Evolutionary conservation across 2,329 filamentous ascomycete species (phyloP).

Genomic region (Shiraia sp.): DNA sequence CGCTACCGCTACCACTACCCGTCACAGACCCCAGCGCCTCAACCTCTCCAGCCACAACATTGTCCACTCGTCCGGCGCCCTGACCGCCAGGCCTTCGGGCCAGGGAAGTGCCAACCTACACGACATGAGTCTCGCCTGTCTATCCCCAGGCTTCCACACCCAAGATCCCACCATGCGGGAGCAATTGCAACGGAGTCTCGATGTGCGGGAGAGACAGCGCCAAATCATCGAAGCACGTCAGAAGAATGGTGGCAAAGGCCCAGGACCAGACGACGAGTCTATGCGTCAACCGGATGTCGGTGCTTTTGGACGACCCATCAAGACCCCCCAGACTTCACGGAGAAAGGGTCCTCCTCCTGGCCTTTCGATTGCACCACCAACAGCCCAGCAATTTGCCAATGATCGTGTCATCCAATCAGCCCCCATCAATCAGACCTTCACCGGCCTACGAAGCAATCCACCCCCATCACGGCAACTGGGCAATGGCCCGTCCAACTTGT

Average conservation of each 20-base stretch:
- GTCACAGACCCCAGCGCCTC: conserved; percentile 75
- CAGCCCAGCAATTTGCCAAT: conserved; percentile 86
- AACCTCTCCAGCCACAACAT: conserved; percentile 67
- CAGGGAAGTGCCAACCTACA: conserved; percentile 79
- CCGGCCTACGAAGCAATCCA: conserved; percentile 69
- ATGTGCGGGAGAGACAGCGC: conserved; percentile 89
- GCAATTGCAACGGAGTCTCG: conserved; percentile 90
- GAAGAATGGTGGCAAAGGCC: conserved; percentile 67
- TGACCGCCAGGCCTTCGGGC: conserved; percentile 69
- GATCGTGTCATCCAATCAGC: conserved; percentile 97
- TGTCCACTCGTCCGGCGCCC: conserved; percentile 48
- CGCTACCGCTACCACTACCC: no score
- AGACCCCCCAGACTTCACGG: conserved; percentile 73
- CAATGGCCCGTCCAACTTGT: conserved; percentile 81
- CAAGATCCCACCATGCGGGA: conserved; percentile 97
- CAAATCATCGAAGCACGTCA: conserved; percentile 94
- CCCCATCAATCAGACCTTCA: conserved; percentile 92
- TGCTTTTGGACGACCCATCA: conserved; percentile 53
- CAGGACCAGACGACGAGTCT: conserved; percentile 32
- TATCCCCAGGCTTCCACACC: conserved; percentile 94
- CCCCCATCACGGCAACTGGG: conserved; percentile 76
- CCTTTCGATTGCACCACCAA: conserved; percentile 91
- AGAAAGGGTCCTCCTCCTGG: conserved; percentile 82
- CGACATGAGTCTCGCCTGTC: conserved; percentile 88
- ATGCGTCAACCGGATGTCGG: conserved; percentile 41